phyloP scores from a whole-genome alignment of 2,329 filamentous ascomycete species.

The Alternaria sp. region DNA sequence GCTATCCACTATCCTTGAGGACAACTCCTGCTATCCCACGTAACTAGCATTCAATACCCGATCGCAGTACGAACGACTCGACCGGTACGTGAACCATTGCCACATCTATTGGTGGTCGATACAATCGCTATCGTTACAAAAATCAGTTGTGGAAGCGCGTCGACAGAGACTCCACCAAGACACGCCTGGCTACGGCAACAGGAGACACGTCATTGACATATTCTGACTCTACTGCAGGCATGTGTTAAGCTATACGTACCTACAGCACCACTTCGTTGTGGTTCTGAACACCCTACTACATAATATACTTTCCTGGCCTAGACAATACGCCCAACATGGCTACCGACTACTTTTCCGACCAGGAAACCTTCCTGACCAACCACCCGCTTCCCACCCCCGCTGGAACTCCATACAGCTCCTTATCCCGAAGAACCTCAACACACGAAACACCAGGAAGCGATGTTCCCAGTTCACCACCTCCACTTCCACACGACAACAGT shows the following conservation, averaged over 20 bases:
- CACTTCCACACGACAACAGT: conserved; percentile 60
- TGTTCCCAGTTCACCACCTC: conserved; percentile 67
- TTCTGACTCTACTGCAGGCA: conserved; percentile 29
- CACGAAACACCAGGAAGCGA: conserved; percentile 66
- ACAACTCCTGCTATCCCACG: not conserved
- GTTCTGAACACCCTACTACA: conserved; percentile 18
- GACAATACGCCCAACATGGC: conserved; percentile 26
- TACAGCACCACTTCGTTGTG: conserved; percentile 39
- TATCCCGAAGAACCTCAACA: conserved; percentile 69
- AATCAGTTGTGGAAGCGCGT: not conserved
- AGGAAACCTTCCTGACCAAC: conserved; percentile 49
- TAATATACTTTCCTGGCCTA: not conserved
- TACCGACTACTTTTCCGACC: conserved; percentile 56
- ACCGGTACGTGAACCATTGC: conserved; percentile 11
- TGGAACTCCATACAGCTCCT: conserved; percentile 70
- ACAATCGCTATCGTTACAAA: not conserved
- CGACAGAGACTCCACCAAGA: not conserved
- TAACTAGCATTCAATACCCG: not conserved
- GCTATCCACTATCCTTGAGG: not conserved
- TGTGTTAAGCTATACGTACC: conserved; percentile 29
- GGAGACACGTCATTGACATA: not conserved
- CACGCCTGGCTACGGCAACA: not conserved
- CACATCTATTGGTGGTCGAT: not conserved
- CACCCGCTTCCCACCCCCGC: conserved; percentile 71
- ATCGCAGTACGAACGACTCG: not conserved